These are phyloP conservation scores for Colletotrichum tabaci DNA, from an alignment of 2,329 filamentous ascomycete genomes.

Conservation along the genomic window DNA sequence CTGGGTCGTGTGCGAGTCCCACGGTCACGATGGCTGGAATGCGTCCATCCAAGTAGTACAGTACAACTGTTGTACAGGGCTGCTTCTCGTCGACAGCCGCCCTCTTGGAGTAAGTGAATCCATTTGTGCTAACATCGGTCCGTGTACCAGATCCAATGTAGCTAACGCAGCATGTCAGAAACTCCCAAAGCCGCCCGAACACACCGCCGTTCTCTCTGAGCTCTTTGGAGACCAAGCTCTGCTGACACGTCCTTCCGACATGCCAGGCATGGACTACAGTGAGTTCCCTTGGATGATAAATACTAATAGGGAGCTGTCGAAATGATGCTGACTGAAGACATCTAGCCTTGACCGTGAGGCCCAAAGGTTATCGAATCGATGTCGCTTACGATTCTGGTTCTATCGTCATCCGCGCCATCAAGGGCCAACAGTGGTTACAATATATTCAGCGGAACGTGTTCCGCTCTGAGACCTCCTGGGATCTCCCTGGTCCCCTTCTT, in stretches of 20 bases:
- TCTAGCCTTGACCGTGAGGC: slow-evolving; percentile 46
- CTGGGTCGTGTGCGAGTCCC: slow-evolving; percentile 41
- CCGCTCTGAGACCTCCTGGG: slow-evolving; percentile 48
- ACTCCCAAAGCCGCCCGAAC: slow-evolving; percentile 66
- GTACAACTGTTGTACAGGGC: slow-evolving; percentile 53
- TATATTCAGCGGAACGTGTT: slow-evolving; percentile 54
- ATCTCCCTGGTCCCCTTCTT: slow-evolving; percentile 67
- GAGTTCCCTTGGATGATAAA: rapidly evolving
- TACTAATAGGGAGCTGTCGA: too few relatives aligned
- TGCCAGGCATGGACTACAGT: slow-evolving; percentile 69
- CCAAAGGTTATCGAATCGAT: slow-evolving; percentile 63
- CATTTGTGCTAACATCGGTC: too few relatives aligned
- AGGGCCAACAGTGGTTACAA: slow-evolving; percentile 42
- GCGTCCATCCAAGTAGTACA: slow-evolving; percentile 50
- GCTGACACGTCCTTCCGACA: slow-evolving; percentile 64
- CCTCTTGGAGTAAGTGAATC: slow-evolving; percentile 45
- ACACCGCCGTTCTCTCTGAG: slow-evolving; percentile 58
- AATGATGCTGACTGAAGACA: background rate
- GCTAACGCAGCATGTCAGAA: slow-evolving; percentile 47
- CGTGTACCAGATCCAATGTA: too few relatives aligned
- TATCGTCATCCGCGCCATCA: slow-evolving; percentile 61
- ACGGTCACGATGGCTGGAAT: slow-evolving; percentile 22
- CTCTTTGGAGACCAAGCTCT: slow-evolving; percentile 70
- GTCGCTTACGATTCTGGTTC: slow-evolving; percentile 62
- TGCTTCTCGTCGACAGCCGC: slow-evolving; percentile 53